phyloP scores from a whole-genome alignment of 2,329 filamentous ascomycete species.

The Venturia asperata region DNA sequence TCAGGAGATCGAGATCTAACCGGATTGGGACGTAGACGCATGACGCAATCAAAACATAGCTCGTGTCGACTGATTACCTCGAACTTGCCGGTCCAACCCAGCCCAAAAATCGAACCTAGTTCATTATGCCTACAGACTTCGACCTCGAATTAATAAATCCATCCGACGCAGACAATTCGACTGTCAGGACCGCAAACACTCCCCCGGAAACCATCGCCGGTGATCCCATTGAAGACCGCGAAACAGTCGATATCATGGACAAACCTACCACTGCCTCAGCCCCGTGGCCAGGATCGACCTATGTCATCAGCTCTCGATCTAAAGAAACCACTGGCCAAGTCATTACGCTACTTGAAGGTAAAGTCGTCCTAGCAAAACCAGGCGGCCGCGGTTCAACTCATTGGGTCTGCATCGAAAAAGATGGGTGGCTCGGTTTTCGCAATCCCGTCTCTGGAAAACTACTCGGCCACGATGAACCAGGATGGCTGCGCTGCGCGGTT shows the following conservation, averaged over 20 bases:
- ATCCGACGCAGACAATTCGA: conserved; percentile 12
- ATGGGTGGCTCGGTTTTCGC: conserved; percentile 36
- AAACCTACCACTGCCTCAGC: conserved; percentile 18
- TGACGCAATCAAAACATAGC: too few relatives aligned
- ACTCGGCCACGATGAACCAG: conserved; percentile 29
- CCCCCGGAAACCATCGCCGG: conserved; percentile 19
- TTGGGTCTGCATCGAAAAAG: conserved; percentile 35
- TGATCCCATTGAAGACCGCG: conserved; percentile 14
- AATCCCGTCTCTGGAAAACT: conserved; percentile 31
- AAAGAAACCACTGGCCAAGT: conserved; percentile 23
- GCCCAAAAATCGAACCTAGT: too few relatives aligned
- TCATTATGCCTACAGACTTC: neutral
- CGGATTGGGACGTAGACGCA: too few relatives aligned
- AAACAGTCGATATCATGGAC: neutral
- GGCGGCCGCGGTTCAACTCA: conserved; percentile 25
- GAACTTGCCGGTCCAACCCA: conserved; percentile 8
- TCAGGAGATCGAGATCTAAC: too few relatives aligned
- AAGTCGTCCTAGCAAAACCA: conserved; percentile 28
- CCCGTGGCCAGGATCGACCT: conserved; percentile 28
- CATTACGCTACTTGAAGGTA: conserved; percentile 30
- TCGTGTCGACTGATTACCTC: too few relatives aligned
- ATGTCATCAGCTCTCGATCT: conserved; percentile 29
- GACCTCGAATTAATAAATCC: neutral
- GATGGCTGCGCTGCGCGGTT: conserved; percentile 21
- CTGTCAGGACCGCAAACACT: conserved; percentile 18